Conservation (phyloP, 305 asterid genomes). For the Ilex paraguariensis region DNA sequence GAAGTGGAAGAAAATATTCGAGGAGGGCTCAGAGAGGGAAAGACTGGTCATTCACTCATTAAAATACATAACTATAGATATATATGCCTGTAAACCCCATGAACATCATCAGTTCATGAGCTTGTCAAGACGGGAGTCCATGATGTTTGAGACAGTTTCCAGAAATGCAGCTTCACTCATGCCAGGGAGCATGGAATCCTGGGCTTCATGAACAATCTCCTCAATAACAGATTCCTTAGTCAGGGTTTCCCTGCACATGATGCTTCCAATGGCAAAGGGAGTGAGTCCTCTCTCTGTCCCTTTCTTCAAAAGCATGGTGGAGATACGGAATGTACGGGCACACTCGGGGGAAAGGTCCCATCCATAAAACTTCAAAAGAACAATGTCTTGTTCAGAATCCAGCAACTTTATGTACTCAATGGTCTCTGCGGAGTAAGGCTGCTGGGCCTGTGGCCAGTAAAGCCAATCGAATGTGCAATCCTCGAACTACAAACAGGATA, state of each 20-base stretch:
- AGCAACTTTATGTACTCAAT: conserved; percentile 48
- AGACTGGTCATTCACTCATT: conserved; percentile 9
- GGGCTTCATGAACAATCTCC: conserved; percentile 36
- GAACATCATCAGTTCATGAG: conserved; percentile 11
- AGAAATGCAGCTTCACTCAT: conserved; percentile 50
- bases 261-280: not conserved
- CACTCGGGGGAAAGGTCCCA: conserved; percentile 38
- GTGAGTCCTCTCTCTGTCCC: too few species aligned
- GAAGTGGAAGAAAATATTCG: not conserved
- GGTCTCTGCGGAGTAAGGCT: conserved; percentile 48
- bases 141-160: conserved; percentile 37
- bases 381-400: conserved; percentile 58
- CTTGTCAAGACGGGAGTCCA: conserved; percentile 46
- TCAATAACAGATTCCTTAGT: too few species aligned
- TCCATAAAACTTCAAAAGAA: conserved; percentile 43
- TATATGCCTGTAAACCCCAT: conserved; percentile 9
- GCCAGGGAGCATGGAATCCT: conserved; percentile 37
- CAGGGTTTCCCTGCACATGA: conserved; percentile 49
- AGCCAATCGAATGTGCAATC: too few species aligned
- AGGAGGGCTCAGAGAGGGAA: not conserved
- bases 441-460: conserved; percentile 71
- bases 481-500: too few species aligned
- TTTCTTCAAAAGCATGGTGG: too few species aligned
- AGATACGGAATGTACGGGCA: conserved; percentile 45
- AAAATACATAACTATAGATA: conserved; percentile 13